Conservation (phyloP, 2,329 filamentous ascomycete genomes). For the Botrytis aclada region DNA sequence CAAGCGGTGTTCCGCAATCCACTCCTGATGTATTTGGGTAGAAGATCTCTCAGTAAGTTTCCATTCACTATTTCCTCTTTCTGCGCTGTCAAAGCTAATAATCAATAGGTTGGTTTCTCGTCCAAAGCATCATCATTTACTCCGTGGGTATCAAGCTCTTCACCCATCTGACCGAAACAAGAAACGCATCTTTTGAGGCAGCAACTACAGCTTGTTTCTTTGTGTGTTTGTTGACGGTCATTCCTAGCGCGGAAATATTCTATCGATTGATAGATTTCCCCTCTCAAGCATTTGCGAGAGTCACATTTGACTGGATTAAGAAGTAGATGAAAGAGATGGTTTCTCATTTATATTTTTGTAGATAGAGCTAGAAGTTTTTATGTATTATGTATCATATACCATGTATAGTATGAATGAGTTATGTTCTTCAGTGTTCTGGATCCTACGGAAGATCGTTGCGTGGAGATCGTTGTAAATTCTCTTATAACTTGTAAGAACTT, state of each 20-base stretch:
- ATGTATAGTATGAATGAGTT: background rate
- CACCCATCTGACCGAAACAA: constrained; percentile 4
- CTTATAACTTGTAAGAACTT: background rate
- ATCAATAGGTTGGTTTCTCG: constrained; percentile 41
- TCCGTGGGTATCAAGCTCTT: constrained; percentile 42
- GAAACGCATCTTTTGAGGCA: background rate
- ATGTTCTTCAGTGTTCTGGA: background rate
- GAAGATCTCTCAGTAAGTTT: constrained; percentile 44
- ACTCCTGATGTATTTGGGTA: constrained; percentile 42
- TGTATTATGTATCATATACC: background rate
- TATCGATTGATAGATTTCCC: constrained; percentile 23
- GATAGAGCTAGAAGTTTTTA: background rate
- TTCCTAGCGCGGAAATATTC: constrained; percentile 22
- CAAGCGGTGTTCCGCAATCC: constrained; percentile 40
- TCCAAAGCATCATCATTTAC: constrained; percentile 44
- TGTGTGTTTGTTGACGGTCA: constrained; percentile 17
- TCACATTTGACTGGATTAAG: constrained; percentile 19
- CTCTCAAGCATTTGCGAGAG: constrained; percentile 19
- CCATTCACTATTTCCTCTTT: background rate
- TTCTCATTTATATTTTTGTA: background rate
- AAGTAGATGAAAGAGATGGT: background rate
- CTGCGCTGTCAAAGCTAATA: background rate
- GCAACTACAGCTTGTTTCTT: constrained; percentile 16
- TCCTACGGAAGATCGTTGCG: no score
- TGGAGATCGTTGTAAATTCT: background rate